Evolutionary conservation across 2,329 filamentous ascomycete species (phyloP), one percentile per base, ranked within the genome.

Genomic region (Stagonosporopsis chrysanthemi): DNA sequence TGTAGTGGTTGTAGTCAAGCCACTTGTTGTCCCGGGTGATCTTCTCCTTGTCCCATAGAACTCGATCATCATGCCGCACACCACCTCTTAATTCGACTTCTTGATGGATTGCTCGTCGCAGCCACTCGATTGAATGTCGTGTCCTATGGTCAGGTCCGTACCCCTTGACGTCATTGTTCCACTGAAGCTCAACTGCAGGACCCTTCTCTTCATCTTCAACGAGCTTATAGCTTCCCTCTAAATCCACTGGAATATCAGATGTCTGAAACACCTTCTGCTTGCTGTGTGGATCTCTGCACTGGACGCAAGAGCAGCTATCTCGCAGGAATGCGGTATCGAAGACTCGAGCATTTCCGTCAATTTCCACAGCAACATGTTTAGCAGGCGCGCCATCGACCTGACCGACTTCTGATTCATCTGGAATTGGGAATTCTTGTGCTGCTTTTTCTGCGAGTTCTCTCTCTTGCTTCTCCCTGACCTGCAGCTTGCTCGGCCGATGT

Each of bases 1-100:
- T 89, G 77, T 92, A 97, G 36, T 88, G 86, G 0, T 85, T 70
- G 75, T 90, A 97, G 51, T 86, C 80, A 40, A 95, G 80, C 75
- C 84, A 86, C 45, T 80, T 77, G 11, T 86, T 78, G n/a, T 82
- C 75, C 7, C 67, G 65, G 15, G 78, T 75, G 61, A 84, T 83
- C 17, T 77, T 78, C 1, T 73, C 63, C 14, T 74, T 70, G 42
- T 81, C 71, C 84, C 84, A 86, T 1, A 73, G 65, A 7, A 83
- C 80, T 11, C 66, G 60, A 2, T 72, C 61, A 15, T 73, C 72
- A 58, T 78, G 70, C 70, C 69, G 63, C 77, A 72, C 62, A 26
- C 66, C 60, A 14, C 73, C 75, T 49, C 58, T 60, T 35, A 70
- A 72, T 44, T 71, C 66, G 35, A 65, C 61, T 52, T 72, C 71